Conservation (phyloP, 352 stramenopile species). For the Pythium chondricola region DNA sequence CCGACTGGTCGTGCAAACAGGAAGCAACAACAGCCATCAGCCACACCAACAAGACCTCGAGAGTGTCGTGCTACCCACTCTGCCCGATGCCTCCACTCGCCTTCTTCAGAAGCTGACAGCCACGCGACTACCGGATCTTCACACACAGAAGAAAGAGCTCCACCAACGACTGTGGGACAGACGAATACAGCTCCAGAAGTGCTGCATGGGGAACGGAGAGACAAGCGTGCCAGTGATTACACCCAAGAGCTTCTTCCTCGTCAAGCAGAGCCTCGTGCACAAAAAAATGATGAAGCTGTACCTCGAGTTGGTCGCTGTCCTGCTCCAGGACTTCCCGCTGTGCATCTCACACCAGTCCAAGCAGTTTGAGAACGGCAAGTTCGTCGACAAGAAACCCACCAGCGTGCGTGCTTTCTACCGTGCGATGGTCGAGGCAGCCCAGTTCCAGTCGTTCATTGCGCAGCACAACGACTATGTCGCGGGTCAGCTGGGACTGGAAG, state of each 20-base stretch:
- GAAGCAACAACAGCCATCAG: conserved; percentile 2
- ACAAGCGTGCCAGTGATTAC: conserved; percentile 5
- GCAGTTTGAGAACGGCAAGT: conserved; percentile 13
- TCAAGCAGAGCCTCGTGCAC: conserved; percentile 16
- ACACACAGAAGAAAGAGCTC: conserved; percentile 30
- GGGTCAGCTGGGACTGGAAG: conserved; percentile 21
- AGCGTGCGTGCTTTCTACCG: conserved; percentile 26
- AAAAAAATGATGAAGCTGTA: conserved; percentile 20
- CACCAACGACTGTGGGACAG: conserved; percentile 41
- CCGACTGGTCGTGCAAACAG: conserved; percentile 14
- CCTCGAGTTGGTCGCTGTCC: conserved; percentile 10
- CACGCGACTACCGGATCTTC: conserved; percentile 21
- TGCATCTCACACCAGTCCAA: conserved; percentile 5
- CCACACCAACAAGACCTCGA: conserved; percentile 7
- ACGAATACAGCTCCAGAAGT: conserved; percentile 43
- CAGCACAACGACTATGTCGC: conserved; percentile 32
- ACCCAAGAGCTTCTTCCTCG: conserved; percentile 16
- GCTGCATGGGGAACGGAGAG: conserved; percentile 16
- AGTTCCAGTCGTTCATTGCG: conserved; percentile 35
- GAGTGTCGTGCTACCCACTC: conserved; percentile 12
- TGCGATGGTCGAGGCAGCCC: conserved; percentile 22
- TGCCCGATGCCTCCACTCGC: conserved; percentile 17
- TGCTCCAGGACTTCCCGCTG: conserved; percentile 11
- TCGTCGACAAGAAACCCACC: conserved; percentile 14
- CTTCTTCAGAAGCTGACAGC: conserved; percentile 12